Conservation (phyloP, 2,329 filamentous ascomycete genomes). For the Akanthomyces dipterigenus region DNA sequence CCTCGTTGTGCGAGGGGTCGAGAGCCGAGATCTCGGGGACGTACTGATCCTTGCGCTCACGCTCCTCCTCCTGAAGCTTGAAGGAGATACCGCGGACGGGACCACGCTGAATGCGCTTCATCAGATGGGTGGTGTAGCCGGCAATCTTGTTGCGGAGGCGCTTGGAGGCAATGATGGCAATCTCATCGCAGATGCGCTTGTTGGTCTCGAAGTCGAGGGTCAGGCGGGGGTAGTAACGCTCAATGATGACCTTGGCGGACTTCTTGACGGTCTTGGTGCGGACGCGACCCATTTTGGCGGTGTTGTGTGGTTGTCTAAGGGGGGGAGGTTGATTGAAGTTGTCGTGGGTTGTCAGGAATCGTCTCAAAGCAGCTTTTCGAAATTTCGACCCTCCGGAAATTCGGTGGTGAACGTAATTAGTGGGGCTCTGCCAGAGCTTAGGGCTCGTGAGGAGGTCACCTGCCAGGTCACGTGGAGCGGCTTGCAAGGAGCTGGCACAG, state of each 20-base stretch:
- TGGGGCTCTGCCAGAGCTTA: constrained; percentile 21
- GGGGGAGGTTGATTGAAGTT: constrained; percentile 19
- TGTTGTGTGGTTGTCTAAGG: constrained; percentile 33
- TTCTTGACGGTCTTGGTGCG: constrained; percentile 66
- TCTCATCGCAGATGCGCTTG: constrained; percentile 99
- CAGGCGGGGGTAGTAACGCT: constrained; percentile 95
- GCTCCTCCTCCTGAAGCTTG: constrained; percentile 99
- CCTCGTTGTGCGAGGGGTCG: constrained; percentile 96
- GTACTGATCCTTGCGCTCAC: constrained; percentile 99
- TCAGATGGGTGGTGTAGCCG: constrained; percentile 96
- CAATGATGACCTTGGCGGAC: constrained; percentile 98
- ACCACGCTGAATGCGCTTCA: constrained; percentile 99
- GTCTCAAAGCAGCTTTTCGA: not conserved
- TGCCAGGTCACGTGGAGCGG: constrained; percentile 20
- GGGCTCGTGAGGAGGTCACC: constrained; percentile 21
- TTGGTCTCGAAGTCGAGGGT: constrained; percentile 99
- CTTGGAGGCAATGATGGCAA: constrained; percentile 98
- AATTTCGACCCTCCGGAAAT: constrained; percentile 17
- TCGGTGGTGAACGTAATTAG: constrained; percentile 21
- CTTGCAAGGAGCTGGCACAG: not conserved
- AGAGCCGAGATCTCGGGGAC: constrained; percentile 97
- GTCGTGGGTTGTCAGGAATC: constrained; percentile 5
- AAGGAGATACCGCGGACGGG: constrained; percentile 99
- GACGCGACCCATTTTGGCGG: constrained; percentile 63
- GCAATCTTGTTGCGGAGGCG: constrained; percentile 99